Evolutionary conservation across 2,329 filamentous ascomycete species (phyloP).

Genomic region (Calonectria honghensis): DNA sequence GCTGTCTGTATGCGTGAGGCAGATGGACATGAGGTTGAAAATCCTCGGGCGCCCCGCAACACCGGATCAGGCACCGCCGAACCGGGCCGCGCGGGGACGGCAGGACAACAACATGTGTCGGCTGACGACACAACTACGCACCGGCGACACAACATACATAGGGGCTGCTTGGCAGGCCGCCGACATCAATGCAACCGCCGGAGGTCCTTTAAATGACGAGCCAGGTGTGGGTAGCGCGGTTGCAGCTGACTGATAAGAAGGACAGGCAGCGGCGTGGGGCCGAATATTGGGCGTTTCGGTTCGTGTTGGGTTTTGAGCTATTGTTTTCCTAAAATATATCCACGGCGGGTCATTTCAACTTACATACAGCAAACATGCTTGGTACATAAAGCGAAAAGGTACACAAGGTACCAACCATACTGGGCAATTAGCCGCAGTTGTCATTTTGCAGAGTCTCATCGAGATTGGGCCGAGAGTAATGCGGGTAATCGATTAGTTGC

Average conservation of each 20-base stretch:
- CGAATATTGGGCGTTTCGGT: slow-evolving; percentile 33
- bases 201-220: background rate
- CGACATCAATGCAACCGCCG: slow-evolving; percentile 36
- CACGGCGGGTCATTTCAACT: slow-evolving; percentile 32
- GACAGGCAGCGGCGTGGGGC: slow-evolving; percentile 28
- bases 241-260: slow-evolving; percentile 10
- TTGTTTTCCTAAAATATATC: slow-evolving; percentile 39
- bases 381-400: slow-evolving; percentile 4
- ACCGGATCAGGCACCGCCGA: slow-evolving; percentile 40
- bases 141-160: background rate
- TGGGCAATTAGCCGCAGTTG: slow-evolving; percentile 10
- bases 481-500: slow-evolving; percentile 32
- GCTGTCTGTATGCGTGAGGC: slow-evolving; percentile 5
- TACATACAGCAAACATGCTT: slow-evolving; percentile 19
- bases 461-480: slow-evolving; percentile 24
- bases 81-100: slow-evolving; percentile 27
- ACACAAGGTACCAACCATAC: slow-evolving; percentile 11
- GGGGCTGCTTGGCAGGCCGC: slow-evolving; percentile 8
- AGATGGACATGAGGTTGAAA: background rate
- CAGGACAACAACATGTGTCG: slow-evolving; percentile 17
- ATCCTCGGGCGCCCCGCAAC: slow-evolving; percentile 31
- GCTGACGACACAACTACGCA: slow-evolving; percentile 1
- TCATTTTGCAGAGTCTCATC: slow-evolving; percentile 26
- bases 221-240: slow-evolving; percentile 35
- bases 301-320: slow-evolving; percentile 17